Evolutionary conservation across 495 filamentous ascomycete species (phyloP).

Genomic region (Xylaria curta): DNA sequence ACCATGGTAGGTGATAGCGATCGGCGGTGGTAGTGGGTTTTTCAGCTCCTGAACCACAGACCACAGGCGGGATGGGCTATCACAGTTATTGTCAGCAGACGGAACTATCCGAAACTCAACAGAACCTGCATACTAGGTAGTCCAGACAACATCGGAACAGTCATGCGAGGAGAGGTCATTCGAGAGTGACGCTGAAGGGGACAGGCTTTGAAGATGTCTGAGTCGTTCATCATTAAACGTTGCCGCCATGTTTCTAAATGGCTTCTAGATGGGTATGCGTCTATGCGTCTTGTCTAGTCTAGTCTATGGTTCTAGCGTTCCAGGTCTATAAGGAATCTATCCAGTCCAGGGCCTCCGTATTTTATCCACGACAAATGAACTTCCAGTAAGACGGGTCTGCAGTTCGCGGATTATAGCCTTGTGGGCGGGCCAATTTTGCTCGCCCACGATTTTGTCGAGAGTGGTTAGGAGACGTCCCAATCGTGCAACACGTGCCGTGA

Average conservation of each 20-base stretch:
- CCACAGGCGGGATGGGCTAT: not conserved
- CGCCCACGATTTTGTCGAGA: conserved; percentile 24
- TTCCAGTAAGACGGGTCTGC: conserved; percentile 12
- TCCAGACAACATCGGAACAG: conserved; percentile 6
- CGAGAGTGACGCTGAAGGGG: not conserved
- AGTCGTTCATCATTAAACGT: conserved; percentile 1
- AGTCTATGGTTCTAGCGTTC: conserved; percentile 8
- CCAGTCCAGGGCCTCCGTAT: conserved; percentile 23
- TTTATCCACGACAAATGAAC: conserved; percentile 20
- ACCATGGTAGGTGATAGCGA: conserved; percentile 7
- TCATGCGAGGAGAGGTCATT: conserved; percentile 19
- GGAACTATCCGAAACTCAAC: conserved; percentile 12
- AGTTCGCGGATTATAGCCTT: conserved; percentile 24
- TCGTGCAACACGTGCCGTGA: conserved; percentile 26
- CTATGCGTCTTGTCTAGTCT: not conserved
- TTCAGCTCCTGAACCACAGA: not conserved
- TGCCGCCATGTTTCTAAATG: not conserved
- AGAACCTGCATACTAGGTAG: not conserved
- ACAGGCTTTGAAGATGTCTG: not conserved
- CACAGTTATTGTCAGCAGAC: conserved; percentile 7
- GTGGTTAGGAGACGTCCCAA: conserved; percentile 19
- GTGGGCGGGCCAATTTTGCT: conserved; percentile 27
- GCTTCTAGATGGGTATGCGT: not conserved
- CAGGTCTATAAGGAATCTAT: conserved; percentile 18
- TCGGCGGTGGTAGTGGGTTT: conserved; percentile 8